These are phyloP conservation scores for Schizosaccharomyces cryophilus DNA, from an alignment of 805 yeast species.

Conservation along the genomic window DNA sequence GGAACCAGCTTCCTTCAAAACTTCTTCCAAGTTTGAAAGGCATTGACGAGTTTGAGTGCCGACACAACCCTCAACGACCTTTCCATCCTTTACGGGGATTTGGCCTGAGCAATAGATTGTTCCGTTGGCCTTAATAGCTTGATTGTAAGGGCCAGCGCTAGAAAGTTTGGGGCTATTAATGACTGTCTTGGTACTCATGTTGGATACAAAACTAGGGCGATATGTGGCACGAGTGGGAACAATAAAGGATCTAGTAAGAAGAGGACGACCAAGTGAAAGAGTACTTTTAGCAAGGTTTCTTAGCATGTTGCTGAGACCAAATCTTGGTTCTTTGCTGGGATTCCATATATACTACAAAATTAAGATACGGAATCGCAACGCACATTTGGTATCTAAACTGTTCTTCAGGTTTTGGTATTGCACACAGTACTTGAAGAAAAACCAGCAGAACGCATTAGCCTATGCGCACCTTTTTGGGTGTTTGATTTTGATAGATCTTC, in stretches of 20 bases:
- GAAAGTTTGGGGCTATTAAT: background rate
- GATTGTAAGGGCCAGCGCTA: constrained; percentile 1
- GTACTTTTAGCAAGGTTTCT: background rate
- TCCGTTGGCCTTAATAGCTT: constrained; percentile 17
- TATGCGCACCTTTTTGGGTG: too few relatives aligned
- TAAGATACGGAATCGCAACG: too few relatives aligned
- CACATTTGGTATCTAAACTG: too few relatives aligned
- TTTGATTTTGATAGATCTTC: too few relatives aligned
- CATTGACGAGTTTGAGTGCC: constrained; percentile 24
- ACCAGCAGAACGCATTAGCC: too few relatives aligned
- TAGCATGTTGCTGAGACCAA: background rate
- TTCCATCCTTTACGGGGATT: constrained; percentile 59
- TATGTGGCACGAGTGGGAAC: background rate
- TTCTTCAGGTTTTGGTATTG: too few relatives aligned
- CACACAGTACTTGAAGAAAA: too few relatives aligned
- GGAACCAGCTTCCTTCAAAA: constrained; percentile 69
- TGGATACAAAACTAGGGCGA: background rate
- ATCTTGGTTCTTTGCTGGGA: background rate
- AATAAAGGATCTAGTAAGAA: background rate
- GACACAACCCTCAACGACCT: constrained; percentile 52
- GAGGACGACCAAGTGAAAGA: background rate
- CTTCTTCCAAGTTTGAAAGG: constrained; percentile 22
- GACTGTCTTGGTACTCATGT: background rate
- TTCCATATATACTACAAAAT: background rate
- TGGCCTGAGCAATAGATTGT: constrained; percentile 86